phyloP scores from a whole-genome alignment of 805 yeast genomes.

The Torulaspora indica region DNA sequence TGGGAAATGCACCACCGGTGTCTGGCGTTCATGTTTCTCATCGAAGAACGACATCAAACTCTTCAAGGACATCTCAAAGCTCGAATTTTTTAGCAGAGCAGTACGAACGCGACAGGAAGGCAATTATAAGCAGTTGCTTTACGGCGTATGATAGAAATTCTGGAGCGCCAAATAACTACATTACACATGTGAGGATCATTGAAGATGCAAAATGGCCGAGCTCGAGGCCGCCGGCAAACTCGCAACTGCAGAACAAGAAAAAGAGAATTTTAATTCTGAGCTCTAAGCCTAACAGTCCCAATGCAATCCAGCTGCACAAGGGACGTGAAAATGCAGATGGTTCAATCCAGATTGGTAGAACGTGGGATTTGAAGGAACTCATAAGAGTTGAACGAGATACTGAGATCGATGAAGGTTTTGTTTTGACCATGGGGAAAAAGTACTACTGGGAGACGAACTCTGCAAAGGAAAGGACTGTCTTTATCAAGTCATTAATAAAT shows the following conservation, averaged over 20 bases:
- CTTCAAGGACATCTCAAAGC: constrained; percentile 32
- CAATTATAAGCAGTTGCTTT: constrained; percentile 48
- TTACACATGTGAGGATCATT: constrained; percentile 68
- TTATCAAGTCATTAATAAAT: constrained; percentile 49
- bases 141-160: constrained; percentile 42
- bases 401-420: constrained; percentile 52
- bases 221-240: constrained; percentile 57
- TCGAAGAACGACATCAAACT: constrained; percentile 34
- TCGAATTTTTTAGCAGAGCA: constrained; percentile 47
- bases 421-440: constrained; percentile 61
- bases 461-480: constrained; percentile 54
- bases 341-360: constrained; percentile 81
- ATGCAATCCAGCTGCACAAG: constrained; percentile 75
- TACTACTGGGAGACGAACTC: constrained; percentile 78
- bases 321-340: constrained; percentile 76
- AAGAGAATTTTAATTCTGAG: constrained; percentile 49
- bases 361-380: constrained; percentile 82
- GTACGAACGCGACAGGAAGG: constrained; percentile 51
- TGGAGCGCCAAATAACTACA: constrained; percentile 50
- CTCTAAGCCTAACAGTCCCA: constrained; percentile 52
- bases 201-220: constrained; percentile 73
- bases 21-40: constrained; percentile 26
- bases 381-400: constrained; percentile 49
- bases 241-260: constrained; percentile 49
- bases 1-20: constrained; percentile 24